Base-by-base conservation (phyloP, 495 filamentous ascomycete genomes). In the Talaromyces trachyspermus region DNA sequence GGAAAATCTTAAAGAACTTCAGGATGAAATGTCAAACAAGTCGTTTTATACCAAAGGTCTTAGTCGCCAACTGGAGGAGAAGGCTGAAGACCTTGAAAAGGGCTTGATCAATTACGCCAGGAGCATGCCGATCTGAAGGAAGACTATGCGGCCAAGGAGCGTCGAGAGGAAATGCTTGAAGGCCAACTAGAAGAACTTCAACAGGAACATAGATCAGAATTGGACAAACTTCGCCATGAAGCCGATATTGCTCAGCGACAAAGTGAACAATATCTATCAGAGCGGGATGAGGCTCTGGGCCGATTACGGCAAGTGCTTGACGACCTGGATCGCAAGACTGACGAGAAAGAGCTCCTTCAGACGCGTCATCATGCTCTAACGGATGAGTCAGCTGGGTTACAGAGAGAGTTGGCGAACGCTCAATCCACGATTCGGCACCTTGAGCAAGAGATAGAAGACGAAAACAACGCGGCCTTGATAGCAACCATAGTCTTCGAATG, bases 1-100 rank as follows among this genome's bases (percentile, higher is more conserved):
- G 47, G 61, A 69, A 14, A 66, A 80, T 40, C 59, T 76, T 18
- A 64, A 68, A 35, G 69, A 89, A 59, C 62, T 92, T 15, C 83
- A 83, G 41, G 82, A 86, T 37, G 85, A 91, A 53, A 79, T 89
- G 72, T 72, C 82, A 6, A 82, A 89, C 59, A 89, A 87, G 57
- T 88, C 84, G 0, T 74, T 89, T 45, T 81, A 77, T 18, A 83
- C 83, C 22, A 89, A 83, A 58, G 84, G 82, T n/a, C 70, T 87
- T 11, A 83, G 78, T 39, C 76, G 84, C 29, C 85, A 88, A 62
- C 76, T 86, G 14, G 86, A 90, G 55, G 81, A 86, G 48, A 83
- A 80, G 57, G 71, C 76, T 3, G 65, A 73, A 47, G 78, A 77
- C 41, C 67, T 91, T 17, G 78, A 88, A 50, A 64, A 72, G 42